Conservation (phyloP, 805 yeast genomes). For the Yarrowia bubula region DNA sequence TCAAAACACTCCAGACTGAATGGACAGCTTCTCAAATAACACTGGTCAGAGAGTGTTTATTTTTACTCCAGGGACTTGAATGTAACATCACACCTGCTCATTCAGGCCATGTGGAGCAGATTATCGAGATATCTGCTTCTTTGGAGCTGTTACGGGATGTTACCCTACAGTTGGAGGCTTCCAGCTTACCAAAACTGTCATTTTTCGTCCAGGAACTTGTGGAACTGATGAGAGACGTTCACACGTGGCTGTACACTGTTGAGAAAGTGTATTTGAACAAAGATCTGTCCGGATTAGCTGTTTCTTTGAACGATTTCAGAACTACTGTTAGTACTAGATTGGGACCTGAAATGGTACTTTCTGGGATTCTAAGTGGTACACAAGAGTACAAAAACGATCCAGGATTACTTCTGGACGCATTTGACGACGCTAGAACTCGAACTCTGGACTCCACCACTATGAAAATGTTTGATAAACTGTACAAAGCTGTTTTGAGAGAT, state of each 20-base stretch:
- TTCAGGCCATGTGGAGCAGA: slow-evolving; percentile 11
- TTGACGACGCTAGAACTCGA: background rate
- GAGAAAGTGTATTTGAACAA: slow-evolving; percentile 1
- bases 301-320: slow-evolving; percentile 10
- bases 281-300: background rate
- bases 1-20: background rate
- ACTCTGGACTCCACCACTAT: background rate
- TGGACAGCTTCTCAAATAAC: background rate
- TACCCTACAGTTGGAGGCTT: background rate
- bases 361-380: background rate
- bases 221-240: background rate
- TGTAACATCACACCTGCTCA: background rate
- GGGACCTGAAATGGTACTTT: background rate
- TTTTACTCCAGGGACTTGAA: slow-evolving; percentile 1
- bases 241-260: background rate
- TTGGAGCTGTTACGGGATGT: background rate
- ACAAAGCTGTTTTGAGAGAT: background rate
- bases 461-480: background rate
- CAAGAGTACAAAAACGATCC: background rate
- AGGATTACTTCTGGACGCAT: background rate
- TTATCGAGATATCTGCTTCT: background rate
- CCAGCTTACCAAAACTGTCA: background rate
- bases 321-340: background rate
- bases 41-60: slow-evolving; percentile 3
- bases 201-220: slow-evolving; percentile 1